phyloP scores from a whole-genome alignment of 2,329 filamentous ascomycete genomes.

The Diaporthe ilicicola region DNA sequence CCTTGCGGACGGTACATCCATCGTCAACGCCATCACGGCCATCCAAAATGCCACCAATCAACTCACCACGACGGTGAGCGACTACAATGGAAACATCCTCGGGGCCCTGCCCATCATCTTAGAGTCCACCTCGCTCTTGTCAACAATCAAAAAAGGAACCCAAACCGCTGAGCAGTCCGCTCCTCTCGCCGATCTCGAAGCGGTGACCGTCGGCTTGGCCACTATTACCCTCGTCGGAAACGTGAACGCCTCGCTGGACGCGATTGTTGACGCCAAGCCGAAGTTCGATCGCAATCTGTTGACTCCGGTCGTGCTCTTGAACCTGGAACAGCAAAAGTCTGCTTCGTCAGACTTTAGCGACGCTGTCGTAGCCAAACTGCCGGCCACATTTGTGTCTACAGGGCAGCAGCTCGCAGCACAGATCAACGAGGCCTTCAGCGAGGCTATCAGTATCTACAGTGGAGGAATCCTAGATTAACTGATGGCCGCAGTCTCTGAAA shows the following conservation, averaged over 20 bases:
- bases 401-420: conserved; percentile 47
- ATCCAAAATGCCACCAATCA: conserved; percentile 45
- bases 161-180: conserved; percentile 46
- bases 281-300: conserved; percentile 55
- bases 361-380: conserved; percentile 51
- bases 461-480: conserved; percentile 11
- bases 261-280: conserved; percentile 49
- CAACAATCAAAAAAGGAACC: conserved; percentile 50
- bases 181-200: conserved; percentile 48
- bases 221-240: conserved; percentile 45
- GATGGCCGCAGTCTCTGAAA: neutral
- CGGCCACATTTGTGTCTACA: conserved; percentile 41
- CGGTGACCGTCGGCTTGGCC: conserved; percentile 48
- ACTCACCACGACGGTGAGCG: conserved; percentile 45
- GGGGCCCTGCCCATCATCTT: conserved; percentile 51
- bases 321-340: conserved; percentile 49
- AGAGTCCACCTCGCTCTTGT: conserved; percentile 49
- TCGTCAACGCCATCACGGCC: conserved; percentile 45
- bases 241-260: conserved; percentile 50
- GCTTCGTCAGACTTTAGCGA: conserved; percentile 49
- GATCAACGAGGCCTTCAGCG: conserved; percentile 49
- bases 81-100: conserved; percentile 50
- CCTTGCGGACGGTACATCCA: conserved; percentile 45
- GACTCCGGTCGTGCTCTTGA: conserved; percentile 52
- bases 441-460: conserved; percentile 46